These are phyloP conservation scores for Phylloporus rhodoxanthus DNA, from an alignment of 768 basidiomycete species.

Conservation along the genomic window DNA sequence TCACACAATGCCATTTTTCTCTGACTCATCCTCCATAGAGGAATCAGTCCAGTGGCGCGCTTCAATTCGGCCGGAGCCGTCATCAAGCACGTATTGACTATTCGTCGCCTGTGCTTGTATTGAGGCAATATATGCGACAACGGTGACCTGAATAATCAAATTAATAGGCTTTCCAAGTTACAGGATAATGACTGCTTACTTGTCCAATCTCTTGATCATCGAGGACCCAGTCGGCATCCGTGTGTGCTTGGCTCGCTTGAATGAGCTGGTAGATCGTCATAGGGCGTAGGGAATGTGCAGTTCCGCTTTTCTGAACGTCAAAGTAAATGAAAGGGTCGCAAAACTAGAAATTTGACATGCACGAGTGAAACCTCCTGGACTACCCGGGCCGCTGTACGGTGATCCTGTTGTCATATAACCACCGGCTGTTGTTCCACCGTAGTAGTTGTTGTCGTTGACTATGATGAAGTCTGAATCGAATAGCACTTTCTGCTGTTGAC, in stretches of 20 bases:
- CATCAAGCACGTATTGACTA: slow-evolving; percentile 72
- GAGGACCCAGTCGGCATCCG: slow-evolving; percentile 84
- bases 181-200: slow-evolving; percentile 35
- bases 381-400: slow-evolving; percentile 51
- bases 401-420: slow-evolving; percentile 58
- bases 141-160: slow-evolving; percentile 46
- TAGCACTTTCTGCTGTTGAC: background rate
- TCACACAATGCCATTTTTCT: slow-evolving; percentile 44
- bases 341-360: slow-evolving; percentile 24
- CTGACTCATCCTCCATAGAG: slow-evolving; percentile 48
- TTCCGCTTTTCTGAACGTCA: slow-evolving; percentile 31
- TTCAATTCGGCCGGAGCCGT: slow-evolving; percentile 77
- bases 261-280: slow-evolving; percentile 72
- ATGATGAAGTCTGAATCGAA: background rate
- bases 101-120: slow-evolving; percentile 74
- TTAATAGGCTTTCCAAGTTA: slow-evolving; percentile 4
- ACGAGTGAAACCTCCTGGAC: slow-evolving; percentile 50
- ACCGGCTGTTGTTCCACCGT: slow-evolving; percentile 41
- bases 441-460: slow-evolving; percentile 38
- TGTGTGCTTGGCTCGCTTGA: slow-evolving; percentile 74
- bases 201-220: slow-evolving; percentile 79
- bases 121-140: slow-evolving; percentile 69
- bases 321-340: background rate
- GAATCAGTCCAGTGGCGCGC: slow-evolving; percentile 81
- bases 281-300: slow-evolving; percentile 55